Conservation (phyloP, 2,329 filamentous ascomycete genomes). For the Fusarium xylarioides region DNA sequence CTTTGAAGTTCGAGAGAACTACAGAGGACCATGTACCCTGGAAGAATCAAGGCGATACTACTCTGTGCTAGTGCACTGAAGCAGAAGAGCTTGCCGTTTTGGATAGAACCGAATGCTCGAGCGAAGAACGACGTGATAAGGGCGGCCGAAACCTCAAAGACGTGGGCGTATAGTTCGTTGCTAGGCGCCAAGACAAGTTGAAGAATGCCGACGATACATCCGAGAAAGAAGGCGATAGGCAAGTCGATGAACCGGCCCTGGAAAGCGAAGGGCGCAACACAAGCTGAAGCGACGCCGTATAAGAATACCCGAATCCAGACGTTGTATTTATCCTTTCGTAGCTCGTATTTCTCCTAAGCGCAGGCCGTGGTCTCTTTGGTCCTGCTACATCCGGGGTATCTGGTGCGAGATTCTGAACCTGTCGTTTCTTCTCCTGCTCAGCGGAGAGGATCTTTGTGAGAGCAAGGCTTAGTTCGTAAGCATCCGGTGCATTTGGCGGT, state of each 20-base stretch:
- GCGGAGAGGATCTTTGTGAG: conserved; percentile 51
- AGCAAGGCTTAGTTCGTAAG: conserved; percentile 50
- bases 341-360: conserved; percentile 54
- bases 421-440: conserved; percentile 40
- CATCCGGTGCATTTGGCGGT: conserved; percentile 50
- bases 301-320: conserved; percentile 68
- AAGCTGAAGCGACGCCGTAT: conserved; percentile 79
- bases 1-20: conserved; percentile 73
- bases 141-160: conserved; percentile 63
- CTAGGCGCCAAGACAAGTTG: conserved; percentile 79
- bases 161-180: conserved; percentile 73
- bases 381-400: conserved; percentile 28
- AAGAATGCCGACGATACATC: conserved; percentile 76
- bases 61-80: conserved; percentile 77
- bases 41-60: conserved; percentile 79
- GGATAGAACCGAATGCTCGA: conserved; percentile 74
- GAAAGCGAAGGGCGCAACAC: conserved; percentile 84
- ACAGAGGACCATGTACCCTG: conserved; percentile 62
- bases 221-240: conserved; percentile 79
- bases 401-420: conserved; percentile 4
- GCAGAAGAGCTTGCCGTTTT: conserved; percentile 68
- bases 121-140: conserved; percentile 74
- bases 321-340: conserved; percentile 58
- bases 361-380: conserved; percentile 48
- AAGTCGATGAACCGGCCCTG: conserved; percentile 79